Conservation (phyloP, 352 stramenopile species). For the Globisporangium spiculum region DNA sequence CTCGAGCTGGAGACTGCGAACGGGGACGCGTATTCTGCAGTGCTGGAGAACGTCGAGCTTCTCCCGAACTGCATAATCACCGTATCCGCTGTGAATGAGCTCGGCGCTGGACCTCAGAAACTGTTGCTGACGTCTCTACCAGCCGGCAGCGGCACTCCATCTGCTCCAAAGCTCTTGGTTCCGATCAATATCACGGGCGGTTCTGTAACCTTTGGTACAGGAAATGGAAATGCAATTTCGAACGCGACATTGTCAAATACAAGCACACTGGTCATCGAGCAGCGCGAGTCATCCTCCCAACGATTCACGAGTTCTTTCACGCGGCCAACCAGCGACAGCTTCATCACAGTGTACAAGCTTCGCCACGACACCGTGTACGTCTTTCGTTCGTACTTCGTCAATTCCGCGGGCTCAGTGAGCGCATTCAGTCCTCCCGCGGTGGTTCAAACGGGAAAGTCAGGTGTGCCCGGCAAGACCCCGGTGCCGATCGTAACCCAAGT, state of each 20-base stretch:
- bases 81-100: conserved; percentile 36
- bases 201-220: conserved; percentile 19
- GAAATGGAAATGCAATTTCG: conserved; percentile 5
- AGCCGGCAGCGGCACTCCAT: neutral
- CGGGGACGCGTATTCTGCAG: conserved; percentile 24
- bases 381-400: conserved; percentile 36
- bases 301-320: conserved; percentile 24
- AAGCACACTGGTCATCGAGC: conserved; percentile 27
- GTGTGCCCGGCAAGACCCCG: conserved; percentile 35
- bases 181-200: conserved; percentile 23
- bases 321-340: conserved; percentile 9
- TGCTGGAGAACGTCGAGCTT: conserved; percentile 16
- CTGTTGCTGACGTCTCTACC: neutral
- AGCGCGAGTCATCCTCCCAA: conserved; percentile 25
- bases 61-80: conserved; percentile 21
- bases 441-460: conserved; percentile 28
- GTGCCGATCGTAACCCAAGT: conserved; percentile 24
- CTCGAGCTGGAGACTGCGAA: conserved; percentile 19
- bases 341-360: conserved; percentile 42
- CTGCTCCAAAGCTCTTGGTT: conserved; percentile 6
- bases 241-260: neutral
- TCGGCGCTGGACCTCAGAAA: conserved; percentile 31
- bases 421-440: conserved; percentile 24
- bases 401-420: conserved; percentile 17
- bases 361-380: conserved; percentile 44